Percentiles rank a stretch among this genome's conserved stretches.
These are phyloP conservation scores for Tarenaya hassleriana DNA, from an alignment of 345 rosid genomes.

Conservation along the genomic window DNA sequence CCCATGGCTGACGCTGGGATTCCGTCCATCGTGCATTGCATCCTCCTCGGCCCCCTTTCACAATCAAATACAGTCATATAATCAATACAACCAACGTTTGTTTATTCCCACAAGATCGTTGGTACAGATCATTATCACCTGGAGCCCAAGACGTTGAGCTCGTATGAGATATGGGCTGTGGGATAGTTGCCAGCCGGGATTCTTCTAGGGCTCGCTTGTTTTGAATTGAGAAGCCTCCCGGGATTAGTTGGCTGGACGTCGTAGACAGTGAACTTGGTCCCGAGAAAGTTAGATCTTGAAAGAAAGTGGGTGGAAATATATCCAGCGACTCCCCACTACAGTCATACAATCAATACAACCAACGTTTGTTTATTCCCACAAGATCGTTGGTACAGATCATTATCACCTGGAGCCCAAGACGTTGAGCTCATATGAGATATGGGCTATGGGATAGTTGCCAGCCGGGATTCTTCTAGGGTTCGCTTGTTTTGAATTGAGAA, in stretches of 20 bases:
- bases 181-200: slow-evolving; percentile 61
- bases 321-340: no score
- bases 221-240: slow-evolving; percentile 41
- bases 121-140: slow-evolving; percentile 49
- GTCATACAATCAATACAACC: no score
- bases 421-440: slow-evolving; percentile 73
- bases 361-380: no score
- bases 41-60: slow-evolving; percentile 98
- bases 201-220: slow-evolving; percentile 53
- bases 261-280: slow-evolving; percentile 82
- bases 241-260: slow-evolving; percentile 56
- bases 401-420: slow-evolving; percentile 84
- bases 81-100: no score
- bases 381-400: no score
- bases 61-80: slow-evolving; percentile 22
- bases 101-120: no score
- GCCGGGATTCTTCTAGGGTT: slow-evolving; percentile 49
- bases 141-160: slow-evolving; percentile 54
- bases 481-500: slow-evolving; percentile 46
- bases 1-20: slow-evolving; percentile 67
- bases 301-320: slow-evolving; percentile 4
- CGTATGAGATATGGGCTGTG: slow-evolving; percentile 38
- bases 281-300: slow-evolving; percentile 82
- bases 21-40: slow-evolving; percentile 74
- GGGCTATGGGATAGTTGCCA: slow-evolving; percentile 65